phyloP scores from a whole-genome alignment of 805 yeast genomes.

The Grigorovia transvaalensis region DNA sequence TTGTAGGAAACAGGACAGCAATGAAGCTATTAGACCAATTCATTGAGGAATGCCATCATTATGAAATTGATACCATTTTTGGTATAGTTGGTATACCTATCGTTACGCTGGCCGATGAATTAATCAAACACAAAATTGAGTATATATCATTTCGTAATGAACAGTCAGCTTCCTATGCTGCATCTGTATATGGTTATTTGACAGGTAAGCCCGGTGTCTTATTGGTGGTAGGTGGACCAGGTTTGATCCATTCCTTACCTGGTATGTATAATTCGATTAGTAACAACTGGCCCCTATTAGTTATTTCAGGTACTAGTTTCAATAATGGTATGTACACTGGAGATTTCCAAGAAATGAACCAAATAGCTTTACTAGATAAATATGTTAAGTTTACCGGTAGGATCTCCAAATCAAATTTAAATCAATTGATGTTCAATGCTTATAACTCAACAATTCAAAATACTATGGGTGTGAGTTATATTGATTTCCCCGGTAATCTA shows the following conservation, averaged over 20 bases:
- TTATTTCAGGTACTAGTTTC: slow-evolving; percentile 48
- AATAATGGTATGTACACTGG: slow-evolving; percentile 41
- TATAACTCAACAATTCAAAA: slow-evolving; percentile 29
- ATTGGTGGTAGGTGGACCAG: slow-evolving; percentile 70
- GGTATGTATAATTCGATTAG: slow-evolving; percentile 54
- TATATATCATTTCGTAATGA: slow-evolving; percentile 60
- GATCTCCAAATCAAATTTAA: slow-evolving; percentile 10
- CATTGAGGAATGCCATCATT: slow-evolving; percentile 36
- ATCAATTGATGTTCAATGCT: slow-evolving; percentile 14
- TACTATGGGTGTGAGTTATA: slow-evolving; percentile 49
- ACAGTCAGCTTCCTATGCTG: slow-evolving; percentile 69
- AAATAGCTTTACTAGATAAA: slow-evolving; percentile 38
- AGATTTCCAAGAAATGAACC: slow-evolving; percentile 66
- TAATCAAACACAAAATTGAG: slow-evolving; percentile 41
- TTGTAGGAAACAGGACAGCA: too few species aligned
- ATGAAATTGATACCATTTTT: slow-evolving; percentile 49
- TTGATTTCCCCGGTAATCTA: slow-evolving; percentile 56
- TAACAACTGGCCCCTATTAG: slow-evolving; percentile 56
- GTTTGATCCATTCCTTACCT: slow-evolving; percentile 55
- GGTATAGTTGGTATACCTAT: slow-evolving; percentile 73
- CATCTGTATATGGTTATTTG: slow-evolving; percentile 57
- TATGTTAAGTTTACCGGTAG: slow-evolving; percentile 44
- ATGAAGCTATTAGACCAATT: slow-evolving; percentile 19
- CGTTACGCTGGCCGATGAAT: slow-evolving; percentile 57
- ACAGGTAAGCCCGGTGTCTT: slow-evolving; percentile 57